phyloP scores from a whole-genome alignment of 2,329 filamentous ascomycete species.

The Stromatinia cepivora region DNA sequence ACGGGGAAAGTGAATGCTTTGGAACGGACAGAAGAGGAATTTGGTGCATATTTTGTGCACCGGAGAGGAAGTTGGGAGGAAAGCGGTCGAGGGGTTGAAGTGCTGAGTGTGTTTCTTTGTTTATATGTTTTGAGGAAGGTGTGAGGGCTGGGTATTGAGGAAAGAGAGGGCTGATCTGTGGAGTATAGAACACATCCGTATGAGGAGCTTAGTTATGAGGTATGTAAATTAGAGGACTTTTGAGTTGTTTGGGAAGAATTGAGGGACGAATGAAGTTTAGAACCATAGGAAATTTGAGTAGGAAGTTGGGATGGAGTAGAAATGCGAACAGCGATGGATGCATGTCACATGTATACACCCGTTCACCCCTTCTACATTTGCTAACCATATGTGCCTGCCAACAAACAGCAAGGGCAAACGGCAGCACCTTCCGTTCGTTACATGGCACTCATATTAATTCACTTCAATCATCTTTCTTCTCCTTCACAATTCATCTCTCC shows the following conservation, averaged over 20 bases:
- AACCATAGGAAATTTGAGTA: conserved; percentile 42
- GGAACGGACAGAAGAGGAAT: conserved; percentile 58
- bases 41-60: conserved; percentile 63
- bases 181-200: conserved; percentile 48
- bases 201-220: conserved; percentile 44
- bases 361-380: background rate
- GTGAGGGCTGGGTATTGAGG: background rate
- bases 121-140: background rate
- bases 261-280: conserved; percentile 45
- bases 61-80: conserved; percentile 55
- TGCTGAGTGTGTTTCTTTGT: conserved; percentile 48
- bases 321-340: background rate
- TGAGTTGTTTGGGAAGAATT: conserved; percentile 40
- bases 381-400: background rate
- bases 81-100: conserved; percentile 64
- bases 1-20: conserved; percentile 58
- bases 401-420: too few species aligned
- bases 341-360: background rate
- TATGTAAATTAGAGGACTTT: conserved; percentile 25
- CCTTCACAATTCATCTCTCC: background rate
- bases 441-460: background rate
- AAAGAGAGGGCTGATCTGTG: background rate
- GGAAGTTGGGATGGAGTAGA: conserved; percentile 42
- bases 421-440: background rate
- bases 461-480: background rate